Base-by-base conservation (phyloP, 2,329 filamentous ascomycete genomes). In the Aspergillus sclerotialis region DNA sequence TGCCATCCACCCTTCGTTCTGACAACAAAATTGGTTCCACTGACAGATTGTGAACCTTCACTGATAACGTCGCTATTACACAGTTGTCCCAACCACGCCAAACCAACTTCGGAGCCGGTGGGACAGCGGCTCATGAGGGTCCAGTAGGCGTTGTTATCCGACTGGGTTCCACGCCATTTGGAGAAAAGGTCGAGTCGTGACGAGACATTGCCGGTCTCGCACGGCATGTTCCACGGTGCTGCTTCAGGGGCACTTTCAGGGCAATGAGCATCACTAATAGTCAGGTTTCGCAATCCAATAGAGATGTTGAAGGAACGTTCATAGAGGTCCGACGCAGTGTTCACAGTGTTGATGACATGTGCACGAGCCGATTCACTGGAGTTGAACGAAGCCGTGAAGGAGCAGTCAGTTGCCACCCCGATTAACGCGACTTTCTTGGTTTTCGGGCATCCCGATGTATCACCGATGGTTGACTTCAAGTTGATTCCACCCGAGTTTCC, bases 291-390 rank as follows among this genome's bases (percentile, higher is more conserved):
- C 40, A 98, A 77, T 28, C 88, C 92, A 23, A 98, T 77, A 0
- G 89, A 90, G 50, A 98, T 90, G 61, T 95, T 95, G 68, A 98
- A 96, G 6, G 84, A 84, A 48, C 73, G 78, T 60, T 98, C 92
- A 55, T 92, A 98, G 7, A 95, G 66, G 42, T 80, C 76, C 2
- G 90, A 95, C 1, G 92, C 92, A 28, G 79, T 72, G 64, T 94
- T 95, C 58, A 98, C 83, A 55, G 86, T 73, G 33, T 69, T 72
- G 49, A 98, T 88, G 42, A 98, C 75, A 56, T 92, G 92, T 42
- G 74, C 60, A 36, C 80, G 74, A 15, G 82, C 75, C n/a, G 76
- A 68, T 32, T 76, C 69, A 28, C 74, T 74, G 14, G 72, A 74
- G 42, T 80, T 75, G 58, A 95, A 93, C 3, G 72, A 70, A 2